Evolutionary conservation across 805 yeast species (phyloP).

Genomic region (Wickerhamomyces pijperi): DNA sequence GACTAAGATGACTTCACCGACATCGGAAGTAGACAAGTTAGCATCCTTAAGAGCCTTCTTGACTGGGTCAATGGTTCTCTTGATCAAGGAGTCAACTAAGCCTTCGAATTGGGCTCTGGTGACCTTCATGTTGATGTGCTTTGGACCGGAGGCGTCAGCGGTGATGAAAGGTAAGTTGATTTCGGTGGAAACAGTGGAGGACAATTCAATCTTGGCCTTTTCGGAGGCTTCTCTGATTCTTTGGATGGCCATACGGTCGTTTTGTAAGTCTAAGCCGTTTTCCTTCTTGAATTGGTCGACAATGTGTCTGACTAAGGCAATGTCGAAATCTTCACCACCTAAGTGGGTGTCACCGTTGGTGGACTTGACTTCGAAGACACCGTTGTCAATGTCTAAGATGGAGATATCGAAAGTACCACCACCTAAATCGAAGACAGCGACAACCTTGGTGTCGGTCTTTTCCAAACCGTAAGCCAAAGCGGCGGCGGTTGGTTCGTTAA

Average conservation of each 20-base stretch:
- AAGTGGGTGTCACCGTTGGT: conserved; percentile 79
- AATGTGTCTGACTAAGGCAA: conserved; percentile 45
- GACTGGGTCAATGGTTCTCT: conserved; percentile 63
- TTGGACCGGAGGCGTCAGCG: conserved; percentile 32
- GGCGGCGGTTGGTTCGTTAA: conserved; percentile 82
- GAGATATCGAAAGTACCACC: conserved; percentile 85
- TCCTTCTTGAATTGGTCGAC: conserved; percentile 44
- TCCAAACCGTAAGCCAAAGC: conserved; percentile 75
- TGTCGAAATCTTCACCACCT: conserved; percentile 83
- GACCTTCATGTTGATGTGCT: conserved; percentile 49
- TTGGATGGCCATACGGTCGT: conserved; percentile 44
- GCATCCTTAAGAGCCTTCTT: conserved; percentile 72
- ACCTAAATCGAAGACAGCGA: conserved; percentile 61
- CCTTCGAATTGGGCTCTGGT: conserved; percentile 62
- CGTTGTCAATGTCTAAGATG: conserved; percentile 64
- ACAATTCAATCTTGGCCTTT: conserved; percentile 64
- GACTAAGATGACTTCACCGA: conserved; percentile 69
- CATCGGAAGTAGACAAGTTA: conserved; percentile 48
- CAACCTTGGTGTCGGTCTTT: conserved; percentile 27
- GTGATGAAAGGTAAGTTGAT: conserved; percentile 65
- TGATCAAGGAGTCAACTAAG: conserved; percentile 54
- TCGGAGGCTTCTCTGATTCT: conserved; percentile 76
- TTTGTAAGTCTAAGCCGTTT: conserved; percentile 22
- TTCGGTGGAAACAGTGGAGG: conserved; percentile 51
- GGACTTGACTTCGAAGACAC: conserved; percentile 72